phyloP scores from a whole-genome alignment of 306 rosid species.

The Ormosia semicastrata region DNA sequence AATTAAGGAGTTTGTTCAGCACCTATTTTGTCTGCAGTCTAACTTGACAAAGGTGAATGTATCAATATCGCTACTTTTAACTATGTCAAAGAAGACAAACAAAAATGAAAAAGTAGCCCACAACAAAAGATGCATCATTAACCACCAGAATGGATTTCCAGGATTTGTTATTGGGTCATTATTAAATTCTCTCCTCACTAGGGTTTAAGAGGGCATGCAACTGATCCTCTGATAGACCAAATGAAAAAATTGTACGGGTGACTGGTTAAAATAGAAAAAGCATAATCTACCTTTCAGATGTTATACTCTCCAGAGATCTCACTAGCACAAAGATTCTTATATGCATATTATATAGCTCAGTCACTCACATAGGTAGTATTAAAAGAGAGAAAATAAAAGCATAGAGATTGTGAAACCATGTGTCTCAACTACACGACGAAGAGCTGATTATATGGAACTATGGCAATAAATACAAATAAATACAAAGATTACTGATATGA shows the following conservation, averaged over 20 bases:
- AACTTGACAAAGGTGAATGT: neutral
- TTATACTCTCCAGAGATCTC: neutral
- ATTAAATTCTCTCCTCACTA: neutral
- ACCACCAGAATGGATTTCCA: conserved; percentile 7
- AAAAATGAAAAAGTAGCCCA: neutral
- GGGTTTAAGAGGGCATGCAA: neutral
- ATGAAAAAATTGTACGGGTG: neutral
- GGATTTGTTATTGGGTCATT: conserved; percentile 8
- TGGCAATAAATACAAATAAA: too few relatives aligned
- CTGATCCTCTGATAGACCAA: neutral
- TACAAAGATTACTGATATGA: too few relatives aligned
- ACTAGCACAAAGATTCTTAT: conserved; percentile 11
- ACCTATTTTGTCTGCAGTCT: neutral
- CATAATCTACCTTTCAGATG: neutral
- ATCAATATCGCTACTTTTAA: neutral
- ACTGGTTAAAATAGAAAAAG: neutral
- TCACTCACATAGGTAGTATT: neutral
- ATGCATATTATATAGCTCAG: neutral
- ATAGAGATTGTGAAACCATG: too few relatives aligned
- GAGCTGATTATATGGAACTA: too few relatives aligned
- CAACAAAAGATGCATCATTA: neutral
- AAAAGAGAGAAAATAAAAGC: too few relatives aligned
- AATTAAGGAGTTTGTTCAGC: neutral
- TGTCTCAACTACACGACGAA: too few relatives aligned
- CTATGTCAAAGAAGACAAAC: neutral